These are phyloP conservation scores for Apiotrichum gracile DNA, from an alignment of 1,284 basidiomycete genomes.

Conservation along the genomic window DNA sequence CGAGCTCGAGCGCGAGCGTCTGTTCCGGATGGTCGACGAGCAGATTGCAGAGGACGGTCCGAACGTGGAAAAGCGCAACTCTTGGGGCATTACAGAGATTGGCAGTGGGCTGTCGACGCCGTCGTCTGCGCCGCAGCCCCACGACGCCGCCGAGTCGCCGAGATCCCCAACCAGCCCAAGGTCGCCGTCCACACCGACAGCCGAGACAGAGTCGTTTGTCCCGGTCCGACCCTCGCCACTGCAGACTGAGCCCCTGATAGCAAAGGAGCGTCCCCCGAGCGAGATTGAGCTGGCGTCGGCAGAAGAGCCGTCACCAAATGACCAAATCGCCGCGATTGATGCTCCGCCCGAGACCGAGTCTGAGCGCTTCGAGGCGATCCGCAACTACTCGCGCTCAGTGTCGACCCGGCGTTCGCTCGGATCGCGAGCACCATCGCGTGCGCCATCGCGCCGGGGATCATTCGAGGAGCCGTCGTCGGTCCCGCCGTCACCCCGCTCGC, in stretches of 20 bases:
- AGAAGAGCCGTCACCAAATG: slow-evolving; percentile 7
- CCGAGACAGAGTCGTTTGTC: neutral
- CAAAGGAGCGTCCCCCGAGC: neutral
- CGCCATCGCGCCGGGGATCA: slow-evolving; percentile 11
- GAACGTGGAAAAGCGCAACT: neutral
- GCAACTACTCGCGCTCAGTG: slow-evolving; percentile 26
- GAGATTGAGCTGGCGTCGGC: neutral
- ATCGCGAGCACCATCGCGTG: slow-evolving; percentile 3
- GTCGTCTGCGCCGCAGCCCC: too few relatives aligned
- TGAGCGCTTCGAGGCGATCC: slow-evolving; percentile 30
- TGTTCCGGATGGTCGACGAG: slow-evolving; percentile 42
- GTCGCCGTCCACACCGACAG: neutral
- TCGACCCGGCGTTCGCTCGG: slow-evolving; percentile 7
- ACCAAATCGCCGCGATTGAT: neutral
- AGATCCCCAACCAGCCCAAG: neutral
- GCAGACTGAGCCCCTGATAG: slow-evolving; percentile 14
- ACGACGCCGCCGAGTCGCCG: neutral
- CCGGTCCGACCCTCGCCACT: slow-evolving; percentile 23
- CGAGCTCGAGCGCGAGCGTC: slow-evolving; percentile 41
- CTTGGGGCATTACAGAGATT: slow-evolving; percentile 25
- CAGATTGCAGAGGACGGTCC: slow-evolving; percentile 23
- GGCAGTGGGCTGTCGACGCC: slow-evolving; percentile 9
- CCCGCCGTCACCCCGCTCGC: slow-evolving; percentile 27
- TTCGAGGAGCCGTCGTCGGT: neutral
- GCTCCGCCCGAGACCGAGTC: slow-evolving; percentile 12